These are phyloP conservation scores for Hypoxylon rickii DNA, from an alignment of 495 filamentous ascomycete genomes.

Conservation along the genomic window DNA sequence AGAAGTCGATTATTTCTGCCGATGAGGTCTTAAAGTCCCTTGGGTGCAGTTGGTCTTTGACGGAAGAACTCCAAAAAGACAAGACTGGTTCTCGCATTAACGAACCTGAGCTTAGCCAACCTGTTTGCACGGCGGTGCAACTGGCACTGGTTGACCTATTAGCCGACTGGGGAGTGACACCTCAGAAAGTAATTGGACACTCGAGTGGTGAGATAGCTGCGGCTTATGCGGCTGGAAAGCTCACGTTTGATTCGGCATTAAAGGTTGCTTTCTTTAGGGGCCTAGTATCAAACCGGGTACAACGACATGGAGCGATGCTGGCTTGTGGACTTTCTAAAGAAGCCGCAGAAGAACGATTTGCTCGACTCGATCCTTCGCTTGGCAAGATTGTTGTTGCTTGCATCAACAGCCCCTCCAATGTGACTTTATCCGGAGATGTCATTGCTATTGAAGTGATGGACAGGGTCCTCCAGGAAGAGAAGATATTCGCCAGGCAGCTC, in stretches of 20 bases:
- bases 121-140: constrained; percentile 52
- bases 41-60: neutral
- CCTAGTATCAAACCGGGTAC: constrained; percentile 11
- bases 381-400: constrained; percentile 48
- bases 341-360: constrained; percentile 33
- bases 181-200: constrained; percentile 58
- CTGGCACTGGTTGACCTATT: constrained; percentile 58
- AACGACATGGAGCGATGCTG: constrained; percentile 47
- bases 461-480: constrained; percentile 31
- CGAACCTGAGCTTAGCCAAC: constrained; percentile 12
- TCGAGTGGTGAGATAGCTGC: constrained; percentile 66
- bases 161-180: constrained; percentile 51
- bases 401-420: constrained; percentile 51
- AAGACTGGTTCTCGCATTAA: neutral
- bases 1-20: neutral
- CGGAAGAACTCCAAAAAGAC: neutral
- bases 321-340: constrained; percentile 44
- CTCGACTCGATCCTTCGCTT: neutral
- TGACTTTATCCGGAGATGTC: constrained; percentile 52
- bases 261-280: constrained; percentile 50
- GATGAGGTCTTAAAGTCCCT: neutral
- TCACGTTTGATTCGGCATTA: constrained; percentile 51
- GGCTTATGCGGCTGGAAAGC: constrained; percentile 46
- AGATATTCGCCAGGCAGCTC: constrained; percentile 44
- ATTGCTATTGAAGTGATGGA: constrained; percentile 43